Conservation (phyloP, 148 eudicot species). For the Cornus florida region DNA sequence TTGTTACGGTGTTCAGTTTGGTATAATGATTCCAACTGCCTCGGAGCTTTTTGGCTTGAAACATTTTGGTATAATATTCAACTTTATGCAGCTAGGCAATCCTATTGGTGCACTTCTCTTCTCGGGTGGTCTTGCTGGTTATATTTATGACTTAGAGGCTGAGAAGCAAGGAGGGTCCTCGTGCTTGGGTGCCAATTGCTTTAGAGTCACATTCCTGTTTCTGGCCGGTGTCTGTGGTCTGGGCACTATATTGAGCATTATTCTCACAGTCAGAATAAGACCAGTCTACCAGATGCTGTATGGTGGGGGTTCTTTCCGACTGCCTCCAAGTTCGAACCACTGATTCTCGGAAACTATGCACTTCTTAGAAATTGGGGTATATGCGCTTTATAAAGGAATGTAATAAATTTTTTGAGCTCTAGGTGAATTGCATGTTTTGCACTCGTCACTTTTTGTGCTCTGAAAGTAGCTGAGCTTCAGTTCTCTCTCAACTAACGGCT, state of each 20-base stretch:
- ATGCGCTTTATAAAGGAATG: background rate
- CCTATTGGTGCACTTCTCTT: conserved; percentile 86
- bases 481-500: background rate
- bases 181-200: conserved; percentile 78
- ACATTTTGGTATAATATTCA: conserved; percentile 84
- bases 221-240: conserved; percentile 72
- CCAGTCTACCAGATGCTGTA: conserved; percentile 93
- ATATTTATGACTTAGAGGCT: conserved; percentile 77
- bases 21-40: conserved; percentile 89
- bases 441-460: background rate
- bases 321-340: conserved; percentile 46
- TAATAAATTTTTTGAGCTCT: background rate
- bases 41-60: conserved; percentile 89
- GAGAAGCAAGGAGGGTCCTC: conserved; percentile 64
- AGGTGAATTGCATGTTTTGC: background rate
- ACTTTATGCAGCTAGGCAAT: conserved; percentile 81
- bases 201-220: conserved; percentile 72
- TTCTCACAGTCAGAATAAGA: conserved; percentile 68
- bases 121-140: conserved; percentile 81
- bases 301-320: conserved; percentile 75
- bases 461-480: background rate
- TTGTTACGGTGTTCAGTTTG: conserved; percentile 88
- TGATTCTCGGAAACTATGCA: conserved; percentile 16
- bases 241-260: conserved; percentile 62
- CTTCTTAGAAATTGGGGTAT: background rate